phyloP scores from a whole-genome alignment of 2,329 filamentous ascomycete species.

The Aspergillus unguis region DNA sequence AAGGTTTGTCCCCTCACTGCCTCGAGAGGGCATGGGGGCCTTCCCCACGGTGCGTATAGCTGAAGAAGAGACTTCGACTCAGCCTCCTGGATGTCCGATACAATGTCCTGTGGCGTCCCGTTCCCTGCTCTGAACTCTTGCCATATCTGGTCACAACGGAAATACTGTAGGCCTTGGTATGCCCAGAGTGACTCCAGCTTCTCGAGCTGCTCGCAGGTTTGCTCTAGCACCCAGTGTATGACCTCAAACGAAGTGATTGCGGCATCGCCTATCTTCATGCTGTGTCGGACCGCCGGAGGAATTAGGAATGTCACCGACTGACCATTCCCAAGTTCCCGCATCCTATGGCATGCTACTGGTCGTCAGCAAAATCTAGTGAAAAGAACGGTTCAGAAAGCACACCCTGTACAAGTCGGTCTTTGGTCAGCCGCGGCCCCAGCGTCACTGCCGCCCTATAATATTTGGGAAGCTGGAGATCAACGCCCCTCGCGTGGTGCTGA shows the following conservation, averaged over 20 bases:
- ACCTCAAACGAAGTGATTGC: constrained; percentile 55
- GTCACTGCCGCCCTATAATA: constrained; percentile 64
- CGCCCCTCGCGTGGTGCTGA: constrained; percentile 66
- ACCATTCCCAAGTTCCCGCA: background rate
- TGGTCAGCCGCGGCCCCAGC: constrained; percentile 61
- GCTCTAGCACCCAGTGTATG: constrained; percentile 56
- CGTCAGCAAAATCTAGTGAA: background rate
- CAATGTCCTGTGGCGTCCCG: constrained; percentile 39
- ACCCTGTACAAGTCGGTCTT: constrained; percentile 68
- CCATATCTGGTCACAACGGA: constrained; percentile 42
- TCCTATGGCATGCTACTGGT: background rate
- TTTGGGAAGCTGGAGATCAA: constrained; percentile 59
- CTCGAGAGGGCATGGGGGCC: background rate
- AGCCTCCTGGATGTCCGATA: constrained; percentile 57
- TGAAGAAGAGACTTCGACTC: constrained; percentile 50
- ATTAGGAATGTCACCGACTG: background rate
- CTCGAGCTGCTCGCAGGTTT: constrained; percentile 52
- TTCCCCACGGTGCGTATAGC: constrained; percentile 12
- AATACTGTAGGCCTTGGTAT: constrained; percentile 54
- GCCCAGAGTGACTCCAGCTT: constrained; percentile 59
- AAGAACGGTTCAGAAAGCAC: constrained; percentile 16
- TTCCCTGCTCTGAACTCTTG: background rate
- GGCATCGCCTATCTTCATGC: constrained; percentile 44
- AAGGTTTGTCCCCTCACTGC: background rate
- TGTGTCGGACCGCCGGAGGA: constrained; percentile 25